Conservation (phyloP, 306 rosid species). For the Crotalaria pallida region DNA sequence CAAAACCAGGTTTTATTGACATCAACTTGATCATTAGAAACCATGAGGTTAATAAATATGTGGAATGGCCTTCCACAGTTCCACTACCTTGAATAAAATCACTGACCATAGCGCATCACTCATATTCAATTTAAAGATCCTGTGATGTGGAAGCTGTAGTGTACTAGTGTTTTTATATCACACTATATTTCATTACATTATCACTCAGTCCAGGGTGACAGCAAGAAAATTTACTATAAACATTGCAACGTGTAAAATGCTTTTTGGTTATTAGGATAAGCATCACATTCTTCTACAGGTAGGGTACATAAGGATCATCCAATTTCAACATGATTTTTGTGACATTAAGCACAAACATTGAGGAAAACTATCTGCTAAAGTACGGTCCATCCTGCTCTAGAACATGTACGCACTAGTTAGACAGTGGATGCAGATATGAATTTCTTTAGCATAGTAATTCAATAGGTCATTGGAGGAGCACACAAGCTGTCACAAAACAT, state of each 20-base stretch:
- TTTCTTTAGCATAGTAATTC: background rate
- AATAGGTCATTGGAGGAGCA: conserved; percentile 3
- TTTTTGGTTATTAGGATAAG: background rate
- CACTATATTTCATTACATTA: background rate
- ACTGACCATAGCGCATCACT: background rate
- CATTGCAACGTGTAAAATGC: background rate
- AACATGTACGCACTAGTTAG: background rate
- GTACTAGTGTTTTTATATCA: background rate
- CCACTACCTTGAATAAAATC: background rate
- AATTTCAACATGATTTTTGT: background rate
- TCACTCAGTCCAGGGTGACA: background rate
- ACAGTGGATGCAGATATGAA: background rate
- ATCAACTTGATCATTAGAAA: background rate
- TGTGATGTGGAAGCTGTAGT: background rate
- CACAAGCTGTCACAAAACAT: background rate
- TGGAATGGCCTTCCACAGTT: background rate
- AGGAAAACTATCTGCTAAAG: background rate
- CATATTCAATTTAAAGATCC: background rate
- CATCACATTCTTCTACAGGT: background rate
- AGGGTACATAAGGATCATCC: background rate
- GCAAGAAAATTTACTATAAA: background rate
- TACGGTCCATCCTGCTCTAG: background rate
- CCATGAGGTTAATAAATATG: background rate
- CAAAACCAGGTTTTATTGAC: background rate
- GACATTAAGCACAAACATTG: background rate